phyloP scores from a whole-genome alignment of 768 basidiomycete genomes.

The Phaeotremella skinneri region DNA sequence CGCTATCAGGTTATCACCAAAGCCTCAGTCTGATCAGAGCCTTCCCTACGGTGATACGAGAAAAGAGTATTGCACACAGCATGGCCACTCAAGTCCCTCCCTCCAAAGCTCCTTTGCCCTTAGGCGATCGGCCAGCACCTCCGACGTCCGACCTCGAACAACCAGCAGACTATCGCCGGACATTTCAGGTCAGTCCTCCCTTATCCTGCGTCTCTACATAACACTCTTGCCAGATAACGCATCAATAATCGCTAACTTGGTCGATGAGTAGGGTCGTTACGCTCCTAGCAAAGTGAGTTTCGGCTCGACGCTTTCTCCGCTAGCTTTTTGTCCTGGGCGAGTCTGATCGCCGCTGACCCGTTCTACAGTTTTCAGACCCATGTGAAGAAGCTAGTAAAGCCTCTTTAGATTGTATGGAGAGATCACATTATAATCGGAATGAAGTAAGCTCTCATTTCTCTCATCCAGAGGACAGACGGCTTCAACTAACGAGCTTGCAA shows the following conservation, averaged over 20 bases:
- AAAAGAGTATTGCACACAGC: background rate
- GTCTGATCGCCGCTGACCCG: background rate
- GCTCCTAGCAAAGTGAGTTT: constrained; percentile 21
- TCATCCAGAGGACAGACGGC: constrained; percentile 35
- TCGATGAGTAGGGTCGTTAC: constrained; percentile 26
- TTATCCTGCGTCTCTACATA: no score
- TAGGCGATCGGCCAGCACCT: constrained; percentile 27
- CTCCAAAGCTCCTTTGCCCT: constrained; percentile 34
- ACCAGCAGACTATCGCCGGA: constrained; percentile 48
- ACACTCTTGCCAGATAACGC: no score
- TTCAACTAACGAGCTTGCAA: constrained; percentile 16
- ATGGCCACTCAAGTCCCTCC: constrained; percentile 49
- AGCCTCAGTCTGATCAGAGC: no score
- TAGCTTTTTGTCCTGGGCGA: no score
- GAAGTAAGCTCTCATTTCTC: constrained; percentile 34
- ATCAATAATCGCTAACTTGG: no score
- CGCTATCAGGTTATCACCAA: no score
- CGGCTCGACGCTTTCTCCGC: no score
- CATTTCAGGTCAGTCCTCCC: constrained; percentile 37
- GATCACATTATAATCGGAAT: constrained; percentile 48
- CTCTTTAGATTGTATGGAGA: constrained; percentile 47
- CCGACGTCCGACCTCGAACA: constrained; percentile 34
- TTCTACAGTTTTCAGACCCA: constrained; percentile 45
- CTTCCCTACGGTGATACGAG: background rate
- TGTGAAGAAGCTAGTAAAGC: constrained; percentile 49